Evolutionary conservation across 2,329 filamentous ascomycete species (phyloP).

Genomic region (Scorias spongiosa): DNA sequence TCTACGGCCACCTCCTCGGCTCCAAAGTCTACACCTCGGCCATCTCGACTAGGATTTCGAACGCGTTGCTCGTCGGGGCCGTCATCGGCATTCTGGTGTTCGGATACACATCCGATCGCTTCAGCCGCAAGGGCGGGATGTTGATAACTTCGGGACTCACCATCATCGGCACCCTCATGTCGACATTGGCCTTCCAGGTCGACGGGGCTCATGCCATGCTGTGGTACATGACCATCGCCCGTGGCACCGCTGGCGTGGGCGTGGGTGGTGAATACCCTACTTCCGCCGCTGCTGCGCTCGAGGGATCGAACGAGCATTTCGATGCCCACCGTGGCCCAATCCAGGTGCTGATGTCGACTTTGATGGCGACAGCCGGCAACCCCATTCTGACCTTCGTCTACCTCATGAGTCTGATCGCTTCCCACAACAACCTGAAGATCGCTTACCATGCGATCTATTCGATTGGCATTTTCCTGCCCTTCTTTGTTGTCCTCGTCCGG

Average conservation of each 20-base stretch:
- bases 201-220: slow-evolving; percentile 29
- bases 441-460: slow-evolving; percentile 28
- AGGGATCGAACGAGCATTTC: slow-evolving; percentile 34
- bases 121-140: slow-evolving; percentile 20
- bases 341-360: slow-evolving; percentile 13
- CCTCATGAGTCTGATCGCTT: slow-evolving; percentile 25
- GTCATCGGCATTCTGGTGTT: slow-evolving; percentile 21
- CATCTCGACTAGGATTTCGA: slow-evolving; percentile 19
- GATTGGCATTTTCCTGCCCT: slow-evolving; percentile 33
- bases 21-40: slow-evolving; percentile 15
- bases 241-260: slow-evolving; percentile 25
- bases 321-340: slow-evolving; percentile 13
- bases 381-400: slow-evolving; percentile 12
- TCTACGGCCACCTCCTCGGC: slow-evolving; percentile 18
- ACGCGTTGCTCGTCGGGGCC: slow-evolving; percentile 19
- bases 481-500: slow-evolving; percentile 21
- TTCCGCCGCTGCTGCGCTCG: slow-evolving; percentile 30
- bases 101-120: slow-evolving; percentile 19
- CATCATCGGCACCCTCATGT: slow-evolving; percentile 20
- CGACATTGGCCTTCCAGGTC: slow-evolving; percentile 24
- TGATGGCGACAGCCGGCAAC: slow-evolving; percentile 11
- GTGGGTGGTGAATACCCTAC: slow-evolving; percentile 33
- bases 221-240: slow-evolving; percentile 37
- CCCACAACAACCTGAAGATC: slow-evolving; percentile 22
- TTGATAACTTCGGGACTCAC: slow-evolving; percentile 19